A percentile compares a stretch with the other conserved stretches of the same genome.
Conservation (phyloP, 371 early-diverging fungal species). For the Syncephalis fuscata region DNA sequence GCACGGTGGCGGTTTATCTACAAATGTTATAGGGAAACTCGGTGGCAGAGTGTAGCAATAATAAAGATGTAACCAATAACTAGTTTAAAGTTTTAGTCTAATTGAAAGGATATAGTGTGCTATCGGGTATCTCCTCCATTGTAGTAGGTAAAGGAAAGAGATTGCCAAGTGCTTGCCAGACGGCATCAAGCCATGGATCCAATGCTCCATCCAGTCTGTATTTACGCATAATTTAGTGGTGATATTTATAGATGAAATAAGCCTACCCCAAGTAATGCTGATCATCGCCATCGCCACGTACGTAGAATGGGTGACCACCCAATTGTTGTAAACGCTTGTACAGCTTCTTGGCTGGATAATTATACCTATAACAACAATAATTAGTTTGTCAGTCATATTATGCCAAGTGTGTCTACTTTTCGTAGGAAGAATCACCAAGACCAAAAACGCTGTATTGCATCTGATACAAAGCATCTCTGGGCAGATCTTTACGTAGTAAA, state of each 20-base stretch:
- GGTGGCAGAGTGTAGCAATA: constrained; percentile 16
- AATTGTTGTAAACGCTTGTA: constrained; percentile 72
- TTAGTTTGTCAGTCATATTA: no score
- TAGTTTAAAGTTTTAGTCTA: no score
- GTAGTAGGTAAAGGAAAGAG: constrained; percentile 31
- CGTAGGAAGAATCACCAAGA: constrained; percentile 89
- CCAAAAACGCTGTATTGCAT: constrained; percentile 79
- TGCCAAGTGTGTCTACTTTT: constrained; percentile 24
- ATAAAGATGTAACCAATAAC: constrained; percentile 7
- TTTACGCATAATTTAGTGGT: not conserved
- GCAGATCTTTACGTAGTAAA: constrained; percentile 61
- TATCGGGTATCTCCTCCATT: constrained; percentile 29
- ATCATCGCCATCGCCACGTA: constrained; percentile 87
- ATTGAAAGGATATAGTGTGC: constrained; percentile 21
- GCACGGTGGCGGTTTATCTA: constrained; percentile 7
- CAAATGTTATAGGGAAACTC: constrained; percentile 17
- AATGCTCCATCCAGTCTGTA: constrained; percentile 63
- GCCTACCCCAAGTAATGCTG: constrained; percentile 86
- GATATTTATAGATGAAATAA: not conserved
- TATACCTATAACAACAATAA: constrained; percentile 40
- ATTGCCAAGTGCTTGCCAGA: constrained; percentile 32
- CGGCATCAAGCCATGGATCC: constrained; percentile 59
- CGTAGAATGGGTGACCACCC: constrained; percentile 61
- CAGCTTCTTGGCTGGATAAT: constrained; percentile 89
- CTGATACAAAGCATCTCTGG: constrained; percentile 39